phyloP scores from a whole-genome alignment of 306 rosid species.

The Adenanthera pavonina region DNA sequence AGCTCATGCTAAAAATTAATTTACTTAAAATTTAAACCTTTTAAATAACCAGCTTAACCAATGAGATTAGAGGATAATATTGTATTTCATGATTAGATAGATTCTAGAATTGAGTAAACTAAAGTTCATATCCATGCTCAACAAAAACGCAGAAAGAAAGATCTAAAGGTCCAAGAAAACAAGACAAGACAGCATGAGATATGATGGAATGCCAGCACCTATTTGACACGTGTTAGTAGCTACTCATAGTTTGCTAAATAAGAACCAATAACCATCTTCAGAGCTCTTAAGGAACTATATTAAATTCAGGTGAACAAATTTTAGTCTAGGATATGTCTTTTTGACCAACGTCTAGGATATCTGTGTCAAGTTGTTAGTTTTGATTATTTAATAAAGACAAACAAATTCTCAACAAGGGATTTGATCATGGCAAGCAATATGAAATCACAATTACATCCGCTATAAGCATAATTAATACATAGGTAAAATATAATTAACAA shows the following conservation, averaged over 20 bases:
- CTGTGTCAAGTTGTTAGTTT: conserved; percentile 2
- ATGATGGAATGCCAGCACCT: not conserved
- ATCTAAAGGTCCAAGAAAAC: not conserved
- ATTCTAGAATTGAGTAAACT: not conserved
- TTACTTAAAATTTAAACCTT: conserved; percentile 4
- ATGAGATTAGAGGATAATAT: not conserved
- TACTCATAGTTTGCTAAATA: not conserved
- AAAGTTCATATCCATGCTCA: not conserved
- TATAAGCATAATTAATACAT: conserved; percentile 19
- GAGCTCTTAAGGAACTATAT: conserved; percentile 4
- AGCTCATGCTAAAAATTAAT: not conserved
- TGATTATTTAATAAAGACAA: conserved; percentile 25
- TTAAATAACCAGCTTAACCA: not conserved
- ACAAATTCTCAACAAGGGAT: conserved; percentile 28
- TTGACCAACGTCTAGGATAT: not conserved
- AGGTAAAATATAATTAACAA: conserved; percentile 27
- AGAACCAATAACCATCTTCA: conserved; percentile 6
- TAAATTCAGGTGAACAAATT: conserved; percentile 10
- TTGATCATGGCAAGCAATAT: conserved; percentile 17
- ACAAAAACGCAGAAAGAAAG: conserved; percentile 1
- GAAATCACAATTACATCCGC: conserved; percentile 23
- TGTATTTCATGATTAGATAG: not conserved
- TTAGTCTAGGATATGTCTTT: not conserved
- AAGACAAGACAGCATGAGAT: not conserved
- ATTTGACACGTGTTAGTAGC: not conserved